Percentiles rank a stretch among this genome's conserved stretches.
Conservation (phyloP, 495 filamentous ascomycete species). For the Trichocladium uniseriatum region DNA sequence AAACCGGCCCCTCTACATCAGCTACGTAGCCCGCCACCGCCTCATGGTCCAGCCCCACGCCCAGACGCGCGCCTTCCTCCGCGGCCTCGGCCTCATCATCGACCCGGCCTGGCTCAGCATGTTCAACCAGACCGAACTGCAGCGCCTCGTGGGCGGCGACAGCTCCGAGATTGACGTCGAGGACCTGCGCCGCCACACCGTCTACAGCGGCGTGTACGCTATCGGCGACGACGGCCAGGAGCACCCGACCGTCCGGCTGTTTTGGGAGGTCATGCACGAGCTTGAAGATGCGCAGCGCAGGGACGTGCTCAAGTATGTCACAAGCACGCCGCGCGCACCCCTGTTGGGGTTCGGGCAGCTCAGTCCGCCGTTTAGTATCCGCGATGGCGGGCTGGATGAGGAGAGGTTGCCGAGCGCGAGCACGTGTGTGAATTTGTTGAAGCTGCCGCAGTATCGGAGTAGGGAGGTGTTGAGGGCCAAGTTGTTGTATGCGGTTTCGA, state of each 20-base stretch:
- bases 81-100: constrained; percentile 78
- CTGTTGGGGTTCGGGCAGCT: constrained; percentile 82
- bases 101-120: constrained; percentile 89
- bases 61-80: constrained; percentile 81
- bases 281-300: constrained; percentile 66
- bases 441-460: constrained; percentile 74
- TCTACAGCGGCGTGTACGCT: constrained; percentile 77
- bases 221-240: constrained; percentile 82
- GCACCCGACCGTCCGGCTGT: constrained; percentile 73
- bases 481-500: constrained; percentile 81
- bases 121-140: constrained; percentile 95
- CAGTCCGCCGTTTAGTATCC: constrained; percentile 78
- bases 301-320: constrained; percentile 92
- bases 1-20: constrained; percentile 90
- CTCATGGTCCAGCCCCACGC: constrained; percentile 64
- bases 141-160: constrained; percentile 85
- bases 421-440: constrained; percentile 93
- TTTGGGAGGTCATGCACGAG: constrained; percentile 82
- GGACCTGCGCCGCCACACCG: constrained; percentile 77
- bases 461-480: constrained; percentile 59
- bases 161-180: constrained; percentile 74
- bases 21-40: constrained; percentile 76
- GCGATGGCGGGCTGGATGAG: constrained; percentile 76
- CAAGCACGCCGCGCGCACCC: constrained; percentile 84
- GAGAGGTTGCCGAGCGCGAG: constrained; percentile 81